Evolutionary conservation across 1,139 yeast species (phyloP).

Genomic region (Suhomyces panamericanus): DNA sequence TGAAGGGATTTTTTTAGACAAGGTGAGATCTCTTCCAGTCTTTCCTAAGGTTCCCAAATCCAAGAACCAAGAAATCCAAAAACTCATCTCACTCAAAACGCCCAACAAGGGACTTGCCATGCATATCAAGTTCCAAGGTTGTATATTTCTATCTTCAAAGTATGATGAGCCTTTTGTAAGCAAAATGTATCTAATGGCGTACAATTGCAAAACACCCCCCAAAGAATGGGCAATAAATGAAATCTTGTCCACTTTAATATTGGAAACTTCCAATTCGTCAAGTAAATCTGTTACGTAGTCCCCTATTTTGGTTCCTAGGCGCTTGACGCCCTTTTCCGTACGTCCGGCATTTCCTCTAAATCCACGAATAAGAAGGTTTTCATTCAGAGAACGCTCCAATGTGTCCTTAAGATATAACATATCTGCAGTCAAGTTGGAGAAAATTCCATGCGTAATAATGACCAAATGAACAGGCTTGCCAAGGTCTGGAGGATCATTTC

Average conservation of each 20-base stretch:
- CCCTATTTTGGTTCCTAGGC: constrained; percentile 22
- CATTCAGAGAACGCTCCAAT: constrained; percentile 16
- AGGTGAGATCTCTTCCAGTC: constrained; percentile 29
- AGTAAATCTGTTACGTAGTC: constrained; percentile 18
- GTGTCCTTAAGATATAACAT: constrained; percentile 27
- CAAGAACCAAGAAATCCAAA: constrained; percentile 26
- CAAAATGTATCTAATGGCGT: constrained; percentile 26
- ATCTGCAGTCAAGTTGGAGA: constrained; percentile 28
- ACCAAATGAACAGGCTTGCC: constrained; percentile 23
- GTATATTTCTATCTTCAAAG: constrained; percentile 18
- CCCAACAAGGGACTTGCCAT: constrained; percentile 31
- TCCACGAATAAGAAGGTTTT: constrained; percentile 25
- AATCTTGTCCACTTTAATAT: constrained; percentile 16
- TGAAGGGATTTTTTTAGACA: constrained; percentile 22
- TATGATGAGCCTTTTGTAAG: constrained; percentile 19
- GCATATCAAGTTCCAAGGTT: constrained; percentile 24
- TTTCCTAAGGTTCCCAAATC: constrained; percentile 30
- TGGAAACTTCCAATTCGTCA: constrained; percentile 12
- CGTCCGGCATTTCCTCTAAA: constrained; percentile 27
- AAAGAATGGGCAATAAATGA: constrained; percentile 29
- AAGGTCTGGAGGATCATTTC: constrained; percentile 15
- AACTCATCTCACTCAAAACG: constrained; percentile 26
- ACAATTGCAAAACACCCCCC: constrained; percentile 28
- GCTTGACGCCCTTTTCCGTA: constrained; percentile 27
- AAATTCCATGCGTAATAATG: constrained; percentile 26